Base-by-base conservation (phyloP, 129 eudicot species). In the Glebionis coronaria region DNA sequence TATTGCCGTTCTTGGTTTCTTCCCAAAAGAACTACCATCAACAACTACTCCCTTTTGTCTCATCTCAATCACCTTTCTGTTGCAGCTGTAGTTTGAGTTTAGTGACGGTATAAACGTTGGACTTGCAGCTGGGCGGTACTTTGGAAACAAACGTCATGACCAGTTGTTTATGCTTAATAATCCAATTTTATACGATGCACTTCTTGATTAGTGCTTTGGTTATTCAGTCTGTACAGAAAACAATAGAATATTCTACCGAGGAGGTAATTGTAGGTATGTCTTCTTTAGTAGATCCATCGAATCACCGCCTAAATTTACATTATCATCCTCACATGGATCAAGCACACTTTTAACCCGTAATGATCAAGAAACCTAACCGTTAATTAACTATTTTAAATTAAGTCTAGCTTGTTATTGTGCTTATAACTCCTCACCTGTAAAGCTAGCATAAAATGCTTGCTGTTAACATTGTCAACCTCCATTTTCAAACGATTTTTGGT, bases 381-480 rank as follows among this genome's bases (percentile, higher is more conserved):
- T 28, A 19, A 4, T 11, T 11, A 16, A 44, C 31, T 59, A 28
- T 44, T 3, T 40, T 65, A 46, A 40, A 9, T 23, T 29, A 21
- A 9, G 20, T 16, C 5, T 58, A 31, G 55, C 42, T 65, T 46
- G 10, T 19, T 73, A 52, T 54, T 42, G 42, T 51, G 35, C 10
- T 66, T 35, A 65, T 53, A 28, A 45, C 12, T 59, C 12, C 65
- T 79, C 72, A 92, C 98, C 97, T 94, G 86, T n/a, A 94, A 85
- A 75, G 99, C 83, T 64, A 94, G 75, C 10, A 89, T 86, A 66
- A 94, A 76, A 81, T 94, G 99, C 83, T 86, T 89, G 86, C 97
- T 94, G 82, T 94, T 94, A 73, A 94, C 97, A 72, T 89, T 94
- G 60, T 97, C 99, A 77, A 89, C 97, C 81, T 86, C 97, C 99